These are phyloP conservation scores for Sclerospora graminicola DNA, from an alignment of 352 stramenopile species.

Conservation along the genomic window DNA sequence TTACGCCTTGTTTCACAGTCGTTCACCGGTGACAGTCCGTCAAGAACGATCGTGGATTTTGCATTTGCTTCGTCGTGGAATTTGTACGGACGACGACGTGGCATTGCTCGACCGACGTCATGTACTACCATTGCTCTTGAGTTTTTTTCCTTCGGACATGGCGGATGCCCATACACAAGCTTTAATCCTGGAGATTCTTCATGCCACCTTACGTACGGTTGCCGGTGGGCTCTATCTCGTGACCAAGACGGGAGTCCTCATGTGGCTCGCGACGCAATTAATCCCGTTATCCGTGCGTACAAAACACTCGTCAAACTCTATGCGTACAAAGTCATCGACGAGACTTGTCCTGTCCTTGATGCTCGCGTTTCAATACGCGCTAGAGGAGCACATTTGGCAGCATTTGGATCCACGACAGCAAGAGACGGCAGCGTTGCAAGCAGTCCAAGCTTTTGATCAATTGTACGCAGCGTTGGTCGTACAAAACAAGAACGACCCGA, in stretches of 20 bases:
- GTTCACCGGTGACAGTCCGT: constrained; percentile 54
- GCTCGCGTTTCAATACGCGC: neutral
- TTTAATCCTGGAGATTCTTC: constrained; percentile 56
- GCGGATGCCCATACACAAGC: constrained; percentile 69
- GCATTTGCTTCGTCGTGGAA: constrained; percentile 56
- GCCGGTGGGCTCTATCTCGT: constrained; percentile 44
- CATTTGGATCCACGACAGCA: no score
- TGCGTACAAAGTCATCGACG: neutral
- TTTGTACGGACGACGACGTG: constrained; percentile 58
- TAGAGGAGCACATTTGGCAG: no score
- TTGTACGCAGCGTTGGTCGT: no score
- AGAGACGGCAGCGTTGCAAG: no score
- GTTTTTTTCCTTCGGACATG: constrained; percentile 69
- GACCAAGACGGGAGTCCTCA: constrained; percentile 37
- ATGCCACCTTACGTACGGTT: constrained; percentile 32
- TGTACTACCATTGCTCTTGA: constrained; percentile 71
- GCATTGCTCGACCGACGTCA: constrained; percentile 62
- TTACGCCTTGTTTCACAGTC: constrained; percentile 81
- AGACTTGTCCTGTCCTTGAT: constrained; percentile 6
- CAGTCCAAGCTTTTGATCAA: no score
- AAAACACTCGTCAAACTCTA: neutral
- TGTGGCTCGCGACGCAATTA: neutral
- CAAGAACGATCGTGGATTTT: constrained; percentile 81
- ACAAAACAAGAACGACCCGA: no score
- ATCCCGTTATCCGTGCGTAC: neutral